phyloP scores from a whole-genome alignment of 2,329 filamentous ascomycete species.

The Fusarium agapanthi region DNA sequence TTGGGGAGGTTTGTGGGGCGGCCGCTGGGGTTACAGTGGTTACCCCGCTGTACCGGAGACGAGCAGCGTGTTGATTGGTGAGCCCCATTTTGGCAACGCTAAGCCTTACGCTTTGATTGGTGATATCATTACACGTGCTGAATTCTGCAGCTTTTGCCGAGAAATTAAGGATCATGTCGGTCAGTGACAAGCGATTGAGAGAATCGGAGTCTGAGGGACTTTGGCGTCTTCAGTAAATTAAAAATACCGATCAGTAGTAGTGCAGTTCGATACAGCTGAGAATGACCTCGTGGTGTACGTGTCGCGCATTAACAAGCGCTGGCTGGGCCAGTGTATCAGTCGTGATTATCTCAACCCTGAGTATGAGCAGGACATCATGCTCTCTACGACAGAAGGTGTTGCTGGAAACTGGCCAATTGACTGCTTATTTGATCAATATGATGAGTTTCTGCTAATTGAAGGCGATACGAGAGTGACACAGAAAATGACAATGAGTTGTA shows the following conservation, averaged over 20 bases:
- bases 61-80: neutral
- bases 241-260: fast-evolving
- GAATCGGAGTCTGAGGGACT: fast-evolving
- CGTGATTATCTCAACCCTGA: too few species aligned
- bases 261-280: neutral
- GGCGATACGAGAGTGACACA: fast-evolving
- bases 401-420: fast-evolving
- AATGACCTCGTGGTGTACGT: neutral
- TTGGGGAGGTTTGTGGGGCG: neutral
- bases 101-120: constrained; percentile 6
- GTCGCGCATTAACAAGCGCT: neutral
- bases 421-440: fast-evolving
- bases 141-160: neutral
- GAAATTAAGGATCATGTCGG: fast-evolving
- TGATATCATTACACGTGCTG: neutral
- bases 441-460: fast-evolving
- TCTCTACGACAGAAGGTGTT: fast-evolving
- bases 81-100: neutral
- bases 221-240: fast-evolving
- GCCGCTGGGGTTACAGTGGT: neutral
- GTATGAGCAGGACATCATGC: neutral
- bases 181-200: fast-evolving
- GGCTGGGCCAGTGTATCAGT: fast-evolving
- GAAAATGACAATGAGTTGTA: neutral
- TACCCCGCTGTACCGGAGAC: neutral